These are phyloP conservation scores for Candida insectalens DNA, from an alignment of 805 yeast species.

Conservation along the genomic window DNA sequence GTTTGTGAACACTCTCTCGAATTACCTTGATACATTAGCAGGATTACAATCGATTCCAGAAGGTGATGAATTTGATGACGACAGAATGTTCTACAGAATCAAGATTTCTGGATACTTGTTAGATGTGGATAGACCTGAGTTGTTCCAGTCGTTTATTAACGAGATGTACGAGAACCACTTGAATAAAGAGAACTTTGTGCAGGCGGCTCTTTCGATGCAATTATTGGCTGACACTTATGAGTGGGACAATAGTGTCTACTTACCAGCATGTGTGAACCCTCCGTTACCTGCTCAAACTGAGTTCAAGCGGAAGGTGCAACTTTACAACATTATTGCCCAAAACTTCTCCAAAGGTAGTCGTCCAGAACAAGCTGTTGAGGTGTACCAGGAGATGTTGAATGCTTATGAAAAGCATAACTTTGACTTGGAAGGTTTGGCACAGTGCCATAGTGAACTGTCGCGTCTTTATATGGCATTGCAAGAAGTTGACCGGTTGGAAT, in stretches of 20 bases:
- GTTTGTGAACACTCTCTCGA: slow-evolving; percentile 45
- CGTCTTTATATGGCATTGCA: slow-evolving; percentile 60
- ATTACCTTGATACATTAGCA: slow-evolving; percentile 53
- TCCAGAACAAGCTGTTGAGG: slow-evolving; percentile 70
- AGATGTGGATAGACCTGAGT: slow-evolving; percentile 70
- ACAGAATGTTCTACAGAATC: slow-evolving; percentile 70
- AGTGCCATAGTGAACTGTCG: slow-evolving; percentile 58
- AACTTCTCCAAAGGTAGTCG: slow-evolving; percentile 64
- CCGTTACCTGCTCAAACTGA: slow-evolving; percentile 71
- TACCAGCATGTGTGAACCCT: slow-evolving; percentile 55
- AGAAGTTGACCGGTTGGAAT: slow-evolving; percentile 59
- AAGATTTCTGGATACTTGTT: slow-evolving; percentile 68
- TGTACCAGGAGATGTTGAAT: slow-evolving; percentile 66
- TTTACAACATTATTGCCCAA: slow-evolving; percentile 60
- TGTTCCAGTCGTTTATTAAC: slow-evolving; percentile 69
- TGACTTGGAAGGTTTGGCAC: slow-evolving; percentile 67
- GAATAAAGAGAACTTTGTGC: slow-evolving; percentile 53
- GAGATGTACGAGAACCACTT: slow-evolving; percentile 62
- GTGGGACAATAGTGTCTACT: slow-evolving; percentile 54
- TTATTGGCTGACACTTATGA: slow-evolving; percentile 65
- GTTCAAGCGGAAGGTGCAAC: slow-evolving; percentile 69
- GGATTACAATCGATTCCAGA: slow-evolving; percentile 68
- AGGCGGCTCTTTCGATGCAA: slow-evolving; percentile 77
- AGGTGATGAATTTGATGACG: slow-evolving; percentile 80
- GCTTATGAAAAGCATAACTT: slow-evolving; percentile 66